A percentile compares a stretch with the other conserved stretches of the same genome.
These are phyloP conservation scores for Boletus subparvulus DNA, from an alignment of 768 basidiomycete genomes.

Conservation along the genomic window DNA sequence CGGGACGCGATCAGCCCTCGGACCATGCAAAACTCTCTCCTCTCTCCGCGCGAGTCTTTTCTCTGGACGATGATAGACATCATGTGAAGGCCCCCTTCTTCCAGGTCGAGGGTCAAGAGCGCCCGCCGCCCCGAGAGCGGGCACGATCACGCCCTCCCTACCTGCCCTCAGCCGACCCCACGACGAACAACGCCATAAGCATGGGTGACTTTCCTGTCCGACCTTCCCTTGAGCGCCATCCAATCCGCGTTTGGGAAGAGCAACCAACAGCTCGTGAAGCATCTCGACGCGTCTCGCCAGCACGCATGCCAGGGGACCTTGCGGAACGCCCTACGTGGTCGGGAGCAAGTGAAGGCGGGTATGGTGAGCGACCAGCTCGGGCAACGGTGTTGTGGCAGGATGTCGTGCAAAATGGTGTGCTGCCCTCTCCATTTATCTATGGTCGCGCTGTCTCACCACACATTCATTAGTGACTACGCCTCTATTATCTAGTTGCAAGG, in stretches of 20 bases:
- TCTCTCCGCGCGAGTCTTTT: not conserved
- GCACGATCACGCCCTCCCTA: conserved; percentile 6
- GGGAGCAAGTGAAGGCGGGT: not conserved
- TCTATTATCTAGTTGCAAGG: not conserved
- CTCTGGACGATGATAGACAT: conserved; percentile 5
- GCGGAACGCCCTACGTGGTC: not conserved
- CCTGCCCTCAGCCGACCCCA: not conserved
- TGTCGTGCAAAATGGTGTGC: conserved; percentile 11
- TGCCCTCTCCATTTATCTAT: not conserved
- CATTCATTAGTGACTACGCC: conserved; percentile 1
- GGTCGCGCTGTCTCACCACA: conserved; percentile 6
- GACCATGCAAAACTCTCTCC: conserved; percentile 18
- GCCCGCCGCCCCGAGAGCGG: not conserved
- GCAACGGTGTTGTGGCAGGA: not conserved
- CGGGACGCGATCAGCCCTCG: conserved; percentile 5
- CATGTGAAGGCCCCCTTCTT: not conserved
- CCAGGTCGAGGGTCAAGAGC: conserved; percentile 7
- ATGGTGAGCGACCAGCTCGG: not conserved
- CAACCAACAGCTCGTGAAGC: conserved; percentile 9
- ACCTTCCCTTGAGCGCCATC: conserved; percentile 17
- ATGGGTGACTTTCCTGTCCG: not conserved
- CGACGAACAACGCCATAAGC: not conserved
- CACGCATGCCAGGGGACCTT: not conserved
- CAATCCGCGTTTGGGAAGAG: conserved; percentile 31
- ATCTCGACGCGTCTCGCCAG: conserved; percentile 15